Base-by-base conservation (phyloP, 148 eudicot genomes). In the Camellia sinensis region DNA sequence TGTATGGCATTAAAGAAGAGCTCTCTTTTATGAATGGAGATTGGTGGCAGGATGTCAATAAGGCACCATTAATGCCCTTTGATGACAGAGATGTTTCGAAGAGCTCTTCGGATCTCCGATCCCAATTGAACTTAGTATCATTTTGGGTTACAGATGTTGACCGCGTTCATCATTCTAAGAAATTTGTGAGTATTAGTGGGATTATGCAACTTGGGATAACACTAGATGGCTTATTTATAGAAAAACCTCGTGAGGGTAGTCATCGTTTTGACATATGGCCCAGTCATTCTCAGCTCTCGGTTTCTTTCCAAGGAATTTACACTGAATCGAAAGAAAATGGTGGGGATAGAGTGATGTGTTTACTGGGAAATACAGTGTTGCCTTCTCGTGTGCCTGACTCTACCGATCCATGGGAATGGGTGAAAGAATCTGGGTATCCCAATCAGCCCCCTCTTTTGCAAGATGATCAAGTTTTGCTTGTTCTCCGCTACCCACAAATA, bases 271-370 rank as follows among this genome's bases (percentile, higher is more conserved):
- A 85, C 40, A 86, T 93, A 84, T 88, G 89, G 93, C 88, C 79
- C 0, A 85, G 92, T 59, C 90, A 88, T 78, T 84, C 94, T 71
- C 90, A 87, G 81, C 87, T 90, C 57, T 72, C 85, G 17, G 48
- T 93, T 80, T 64, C 22, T 62, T 91, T 94, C 80, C 92, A 94
- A 86, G 98, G 98, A 76, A 78, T 95, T 76, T 93, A 89, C 81
- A 84, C 84, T 7, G 97, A 93, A 79, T 85, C 89, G 0, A 77
- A 85, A 18, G 83, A 84, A 56, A 88, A 83, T 46, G 80, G 83
- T 21, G 93, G 90, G 76, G 97, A 95, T 79, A 87, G 89, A 83
- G 88, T 92, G 18, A 74, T 95, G 89, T 95, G 99, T 85, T 91
- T 95, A 87, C 85, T 93, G 77, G 99, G 99, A 62, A 85, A 70